Percentiles rank a stretch among this genome's conserved stretches.
These are phyloP conservation scores for Asterophora lycoperdoides DNA, from an alignment of 768 basidiomycete species.

Conservation along the genomic window DNA sequence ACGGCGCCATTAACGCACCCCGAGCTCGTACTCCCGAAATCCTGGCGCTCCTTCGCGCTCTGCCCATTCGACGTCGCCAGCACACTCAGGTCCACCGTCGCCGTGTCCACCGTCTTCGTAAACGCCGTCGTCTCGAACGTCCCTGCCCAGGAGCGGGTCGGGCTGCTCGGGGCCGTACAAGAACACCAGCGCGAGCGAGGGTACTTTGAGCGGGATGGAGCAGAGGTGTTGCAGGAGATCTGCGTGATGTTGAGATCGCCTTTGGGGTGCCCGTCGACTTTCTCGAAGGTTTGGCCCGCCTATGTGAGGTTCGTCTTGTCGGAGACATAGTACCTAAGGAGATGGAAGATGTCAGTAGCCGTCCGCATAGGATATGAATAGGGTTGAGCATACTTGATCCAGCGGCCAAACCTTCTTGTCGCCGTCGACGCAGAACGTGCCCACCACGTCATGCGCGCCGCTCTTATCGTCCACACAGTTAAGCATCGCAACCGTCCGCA, in stretches of 20 bases:
- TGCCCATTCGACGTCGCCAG: conserved; percentile 52
- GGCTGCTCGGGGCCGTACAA: conserved; percentile 40
- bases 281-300: conserved; percentile 73
- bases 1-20: conserved; percentile 19
- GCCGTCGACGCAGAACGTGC: conserved; percentile 44
- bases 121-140: conserved; percentile 53
- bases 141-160: conserved; percentile 18
- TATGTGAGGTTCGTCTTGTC: conserved; percentile 67
- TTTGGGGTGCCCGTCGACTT: conserved; percentile 63
- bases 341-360: no score
- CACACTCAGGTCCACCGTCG: conserved; percentile 46
- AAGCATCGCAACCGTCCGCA: conserved; percentile 61
- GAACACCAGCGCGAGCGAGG: conserved; percentile 75
- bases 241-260: conserved; percentile 53
- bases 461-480: conserved; percentile 65
- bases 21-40: conserved; percentile 29
- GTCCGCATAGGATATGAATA: no score
- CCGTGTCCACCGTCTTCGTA: conserved; percentile 50
- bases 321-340: conserved; percentile 52
- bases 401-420: conserved; percentile 40
- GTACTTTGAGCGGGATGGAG: conserved; percentile 58
- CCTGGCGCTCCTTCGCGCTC: conserved; percentile 22
- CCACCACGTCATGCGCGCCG: conserved; percentile 51
- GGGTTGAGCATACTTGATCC: conserved; percentile 42
- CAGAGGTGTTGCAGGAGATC: conserved; percentile 61